Base-by-base conservation (phyloP, 225 moss, liverwort and hornwort species). In the Polytrichum formosum region DNA sequence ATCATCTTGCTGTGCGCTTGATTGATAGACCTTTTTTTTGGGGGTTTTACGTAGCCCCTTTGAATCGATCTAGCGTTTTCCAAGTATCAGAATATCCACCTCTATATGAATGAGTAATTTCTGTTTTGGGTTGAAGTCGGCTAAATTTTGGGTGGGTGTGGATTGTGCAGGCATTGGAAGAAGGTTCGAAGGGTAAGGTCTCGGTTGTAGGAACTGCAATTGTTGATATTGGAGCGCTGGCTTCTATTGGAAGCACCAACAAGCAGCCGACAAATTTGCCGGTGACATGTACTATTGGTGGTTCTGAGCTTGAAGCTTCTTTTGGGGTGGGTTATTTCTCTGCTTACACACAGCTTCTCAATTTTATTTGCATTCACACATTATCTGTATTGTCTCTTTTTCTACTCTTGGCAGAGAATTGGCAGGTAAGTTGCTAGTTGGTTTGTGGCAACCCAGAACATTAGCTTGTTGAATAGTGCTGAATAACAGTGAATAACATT, bases 151-250 rank as follows among this genome's bases (percentile, higher is more conserved):
- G 5, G 37, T 26, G 28, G 46, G 26, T 63, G 1, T 67, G 29
- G 64, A 56, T 83, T 78, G 28, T 79, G 73, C 68, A 88, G 87
- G 68, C 75, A 25, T 73, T 84, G 66, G 58, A 77, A 55, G 87
- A 71, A 37, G 77, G 58, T 60, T 64, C 73, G 7, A 88, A 77
- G 77, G 71, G 77, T 75, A 88, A 88, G 70, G 56, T 71, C 62
- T 79, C 71, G 67, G 87, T 84, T 21, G 65, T 78, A 63, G 87
- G 87, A 25, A 88, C 87, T 68, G 82, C 84, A 63, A 71, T 84
- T 71, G 68, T 88, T 65, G 87, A 88, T 60, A 73, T 88, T 31
- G 87, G 81, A 65, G 70, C 56, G 18, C 37, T 88, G 64, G 87
- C 84, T 70, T 58, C 83, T 20, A 70, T 78, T 31, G 87, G 79